Evolutionary conservation across 140 eudicot genomes (phyloP).

Genomic region (Cichorium intybus): DNA sequence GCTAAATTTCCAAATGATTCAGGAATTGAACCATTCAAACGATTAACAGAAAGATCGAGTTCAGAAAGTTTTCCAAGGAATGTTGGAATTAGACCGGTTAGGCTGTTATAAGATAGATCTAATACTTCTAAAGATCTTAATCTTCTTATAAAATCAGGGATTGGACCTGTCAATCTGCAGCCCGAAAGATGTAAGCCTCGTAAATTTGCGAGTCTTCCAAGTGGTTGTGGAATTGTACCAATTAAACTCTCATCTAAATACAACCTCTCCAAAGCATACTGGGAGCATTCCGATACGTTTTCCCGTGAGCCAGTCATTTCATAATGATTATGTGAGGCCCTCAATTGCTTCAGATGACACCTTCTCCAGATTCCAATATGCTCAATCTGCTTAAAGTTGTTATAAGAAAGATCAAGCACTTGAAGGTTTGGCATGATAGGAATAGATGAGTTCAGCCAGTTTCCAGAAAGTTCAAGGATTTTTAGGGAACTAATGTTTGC

Average conservation of each 20-base stretch:
- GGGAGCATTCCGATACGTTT: too few relatives aligned
- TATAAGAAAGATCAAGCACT: neutral
- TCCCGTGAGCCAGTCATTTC: neutral
- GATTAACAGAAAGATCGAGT: too few relatives aligned
- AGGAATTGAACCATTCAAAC: too few relatives aligned
- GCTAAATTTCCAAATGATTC: too few relatives aligned
- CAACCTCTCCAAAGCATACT: too few relatives aligned
- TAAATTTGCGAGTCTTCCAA: slow-evolving; percentile 11
- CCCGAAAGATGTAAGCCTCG: neutral
- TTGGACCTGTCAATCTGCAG: neutral
- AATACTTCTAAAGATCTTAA: neutral
- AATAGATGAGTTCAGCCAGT: neutral
- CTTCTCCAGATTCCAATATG: slow-evolving; percentile 9
- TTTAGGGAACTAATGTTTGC: too few relatives aligned
- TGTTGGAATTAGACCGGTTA: too few relatives aligned
- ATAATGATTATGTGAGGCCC: neutral
- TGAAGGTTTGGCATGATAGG: too few relatives aligned
- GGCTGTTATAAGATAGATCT: neutral
- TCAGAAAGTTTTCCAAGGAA: too few relatives aligned
- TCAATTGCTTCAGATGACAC: slow-evolving; percentile 8
- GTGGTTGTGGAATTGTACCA: too few relatives aligned
- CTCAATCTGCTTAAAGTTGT: neutral
- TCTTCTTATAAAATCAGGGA: neutral
- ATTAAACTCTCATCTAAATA: too few relatives aligned
- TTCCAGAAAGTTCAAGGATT: slow-evolving; percentile 15